These are phyloP conservation scores for Vitis hybrid DNA, from an alignment of 177 flowering plant species.

Conservation along the genomic window DNA sequence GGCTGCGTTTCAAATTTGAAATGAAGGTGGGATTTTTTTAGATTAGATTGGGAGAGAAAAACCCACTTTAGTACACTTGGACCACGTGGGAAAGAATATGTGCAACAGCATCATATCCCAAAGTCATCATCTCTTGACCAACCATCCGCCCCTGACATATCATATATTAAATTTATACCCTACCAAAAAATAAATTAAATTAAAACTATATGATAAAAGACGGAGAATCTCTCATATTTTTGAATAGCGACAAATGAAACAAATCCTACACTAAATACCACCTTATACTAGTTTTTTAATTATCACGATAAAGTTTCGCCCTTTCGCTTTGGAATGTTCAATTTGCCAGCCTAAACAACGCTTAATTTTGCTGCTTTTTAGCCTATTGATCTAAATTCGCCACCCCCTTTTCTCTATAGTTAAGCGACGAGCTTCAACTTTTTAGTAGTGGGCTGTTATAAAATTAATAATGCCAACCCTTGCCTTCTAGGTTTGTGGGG, in stretches of 20 bases:
- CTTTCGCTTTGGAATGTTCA: conserved; percentile 23
- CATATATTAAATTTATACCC: neutral
- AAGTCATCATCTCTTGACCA: conserved; percentile 7
- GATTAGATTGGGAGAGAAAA: too few relatives aligned
- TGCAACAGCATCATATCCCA: conserved; percentile 15
- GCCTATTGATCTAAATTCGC: neutral
- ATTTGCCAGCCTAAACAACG: conserved; percentile 19
- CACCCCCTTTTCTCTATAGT: neutral
- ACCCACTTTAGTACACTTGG: conserved; percentile 14
- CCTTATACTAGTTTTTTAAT: conserved; percentile 10
- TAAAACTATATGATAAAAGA: neutral
- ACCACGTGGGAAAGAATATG: conserved; percentile 17
- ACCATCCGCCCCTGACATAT: conserved; percentile 1
- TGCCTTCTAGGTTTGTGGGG: too few relatives aligned
- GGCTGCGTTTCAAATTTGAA: conserved; percentile 32
- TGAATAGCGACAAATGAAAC: conserved; percentile 33
- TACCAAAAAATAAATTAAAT: neutral
- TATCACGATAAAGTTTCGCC: conserved; percentile 25
- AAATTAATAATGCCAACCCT: too few relatives aligned
- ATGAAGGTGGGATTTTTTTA: neutral
- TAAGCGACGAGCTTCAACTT: conserved; percentile 15
- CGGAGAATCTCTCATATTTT: conserved; percentile 22
- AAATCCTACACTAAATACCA: conserved; percentile 22
- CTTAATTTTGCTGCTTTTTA: neutral
- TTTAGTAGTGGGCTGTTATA: neutral